Base-by-base conservation (phyloP, 169 alveolate genomes). In the Cyclospora cayetanensis region DNA sequence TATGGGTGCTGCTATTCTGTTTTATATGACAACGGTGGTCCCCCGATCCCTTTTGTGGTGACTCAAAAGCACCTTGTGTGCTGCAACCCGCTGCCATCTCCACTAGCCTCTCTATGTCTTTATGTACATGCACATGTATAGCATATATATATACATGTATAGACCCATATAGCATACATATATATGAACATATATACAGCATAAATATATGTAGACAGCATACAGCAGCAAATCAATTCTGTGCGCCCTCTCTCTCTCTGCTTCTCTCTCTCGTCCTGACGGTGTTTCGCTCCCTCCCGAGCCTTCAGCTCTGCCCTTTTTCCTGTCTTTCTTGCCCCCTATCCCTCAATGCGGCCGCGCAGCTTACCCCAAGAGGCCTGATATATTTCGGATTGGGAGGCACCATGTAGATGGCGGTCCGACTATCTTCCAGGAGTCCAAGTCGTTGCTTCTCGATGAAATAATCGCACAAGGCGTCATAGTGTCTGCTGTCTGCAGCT, bases 381-480 rank as follows among this genome's bases (percentile, higher is more conserved):
- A 93, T n/a, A 52, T 80, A 92, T 41, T 85, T 55, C 31, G 93
- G 92, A 46, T 90, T 34, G 31, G 96, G 96, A 4, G 96, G 96
- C 53, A 95, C 96, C 60, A 95, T 94, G 91, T 95, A 95, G 25
- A 95, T 76, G 29, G 94, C 96, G 35, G 86, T 66, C 42, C 93
- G 88, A n/a, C 93, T 92, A 55, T 80, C 91, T 83, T 95, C 96
- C 34, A 94, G 92, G 43, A 95, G 94, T 2, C 96, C 96, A 20
- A 95, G 94, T 15, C 96, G 34, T 25, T 93, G 84, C 90, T 95
- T 95, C 25, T 94, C 70, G n/a, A 95, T 90, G 63, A 95, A 77
- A 65, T 95, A 95, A 43, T 95, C 96, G 60, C 96, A 95, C 3
- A 95, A 90, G n/a, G 84, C 72, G 66, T 95, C 96, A 68, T 95